Evolutionary conservation across 192 early-diverging fungal genomes (phyloP).

Genomic region (Dimargaris xerosporica): DNA sequence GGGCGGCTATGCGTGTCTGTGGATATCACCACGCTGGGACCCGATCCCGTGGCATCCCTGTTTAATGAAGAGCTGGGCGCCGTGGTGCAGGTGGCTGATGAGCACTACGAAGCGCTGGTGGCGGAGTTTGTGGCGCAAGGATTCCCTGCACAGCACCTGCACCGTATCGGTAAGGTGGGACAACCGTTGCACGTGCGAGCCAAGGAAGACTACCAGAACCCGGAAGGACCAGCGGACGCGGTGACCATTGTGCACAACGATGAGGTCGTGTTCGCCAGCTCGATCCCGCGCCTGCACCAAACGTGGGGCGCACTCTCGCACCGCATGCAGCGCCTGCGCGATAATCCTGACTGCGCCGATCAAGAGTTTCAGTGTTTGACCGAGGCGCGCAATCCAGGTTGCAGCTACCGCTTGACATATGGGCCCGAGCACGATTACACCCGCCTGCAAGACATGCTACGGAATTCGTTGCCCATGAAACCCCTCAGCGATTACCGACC

Average conservation of each 20-base stretch:
- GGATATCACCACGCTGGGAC: constrained; percentile 35
- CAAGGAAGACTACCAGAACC: constrained; percentile 14
- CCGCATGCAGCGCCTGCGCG: constrained; percentile 77
- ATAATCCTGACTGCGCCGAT: constrained; percentile 72
- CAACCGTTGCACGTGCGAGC: constrained; percentile 17
- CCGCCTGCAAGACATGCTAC: constrained; percentile 21
- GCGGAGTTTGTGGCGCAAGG: constrained; percentile 31
- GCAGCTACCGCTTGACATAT: constrained; percentile 67
- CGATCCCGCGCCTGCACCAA: constrained; percentile 56
- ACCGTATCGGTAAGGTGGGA: constrained; percentile 44
- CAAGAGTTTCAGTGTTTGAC: constrained; percentile 66
- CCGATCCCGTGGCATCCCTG: constrained; percentile 39
- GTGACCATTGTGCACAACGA: constrained; percentile 36
- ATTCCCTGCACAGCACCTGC: constrained; percentile 35
- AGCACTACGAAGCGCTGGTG: constrained; percentile 36
- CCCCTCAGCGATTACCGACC: constrained; percentile 29
- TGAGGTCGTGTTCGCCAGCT: constrained; percentile 31
- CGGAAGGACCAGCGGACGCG: constrained; percentile 15
- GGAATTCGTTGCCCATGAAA: constrained; percentile 5
- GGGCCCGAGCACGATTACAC: constrained; percentile 38
- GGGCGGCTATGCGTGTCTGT: constrained; percentile 72
- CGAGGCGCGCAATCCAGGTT: constrained; percentile 58
- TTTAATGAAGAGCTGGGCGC: constrained; percentile 98
- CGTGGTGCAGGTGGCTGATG: constrained; percentile 71
- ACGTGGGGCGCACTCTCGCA: constrained; percentile 86